These are phyloP conservation scores for Cercospora janseana DNA, from an alignment of 2,329 filamentous ascomycete species.

Conservation along the genomic window DNA sequence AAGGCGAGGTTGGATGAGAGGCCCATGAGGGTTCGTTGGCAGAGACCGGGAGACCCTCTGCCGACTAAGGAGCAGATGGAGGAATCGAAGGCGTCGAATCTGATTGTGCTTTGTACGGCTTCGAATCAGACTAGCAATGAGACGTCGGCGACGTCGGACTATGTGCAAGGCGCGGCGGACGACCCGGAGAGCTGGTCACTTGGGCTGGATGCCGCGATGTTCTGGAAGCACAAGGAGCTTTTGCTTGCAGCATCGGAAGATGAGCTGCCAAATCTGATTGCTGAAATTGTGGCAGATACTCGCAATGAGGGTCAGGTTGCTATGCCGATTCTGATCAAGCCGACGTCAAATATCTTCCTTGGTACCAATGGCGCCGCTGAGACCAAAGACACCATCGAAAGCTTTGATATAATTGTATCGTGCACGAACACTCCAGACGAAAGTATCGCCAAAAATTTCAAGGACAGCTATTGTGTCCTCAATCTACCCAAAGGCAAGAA, in stretches of 20 bases:
- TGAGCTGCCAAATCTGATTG: constrained; percentile 57
- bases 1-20: constrained; percentile 57
- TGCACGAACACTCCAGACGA: constrained; percentile 47
- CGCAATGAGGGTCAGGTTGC: constrained; percentile 14
- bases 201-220: constrained; percentile 72
- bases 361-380: constrained; percentile 41
- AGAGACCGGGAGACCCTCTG: constrained; percentile 63
- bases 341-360: constrained; percentile 44
- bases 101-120: constrained; percentile 81
- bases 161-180: constrained; percentile 92
- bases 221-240: constrained; percentile 67
- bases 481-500: constrained; percentile 70
- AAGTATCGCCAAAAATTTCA: constrained; percentile 35
- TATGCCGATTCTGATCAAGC: constrained; percentile 42
- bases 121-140: constrained; percentile 73
- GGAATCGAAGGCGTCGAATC: constrained; percentile 50
- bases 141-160: constrained; percentile 63
- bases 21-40: constrained; percentile 76
- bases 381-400: constrained; percentile 14
- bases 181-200: constrained; percentile 91
- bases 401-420: constrained; percentile 43
- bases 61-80: constrained; percentile 45
- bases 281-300: constrained; percentile 39
- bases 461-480: constrained; percentile 55
- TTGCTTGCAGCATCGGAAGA: constrained; percentile 66